Evolutionary conservation across 192 early-diverging fungal species (phyloP), one percentile per base, ranked within the genome.

Genomic region (Backusella westeae): DNA sequence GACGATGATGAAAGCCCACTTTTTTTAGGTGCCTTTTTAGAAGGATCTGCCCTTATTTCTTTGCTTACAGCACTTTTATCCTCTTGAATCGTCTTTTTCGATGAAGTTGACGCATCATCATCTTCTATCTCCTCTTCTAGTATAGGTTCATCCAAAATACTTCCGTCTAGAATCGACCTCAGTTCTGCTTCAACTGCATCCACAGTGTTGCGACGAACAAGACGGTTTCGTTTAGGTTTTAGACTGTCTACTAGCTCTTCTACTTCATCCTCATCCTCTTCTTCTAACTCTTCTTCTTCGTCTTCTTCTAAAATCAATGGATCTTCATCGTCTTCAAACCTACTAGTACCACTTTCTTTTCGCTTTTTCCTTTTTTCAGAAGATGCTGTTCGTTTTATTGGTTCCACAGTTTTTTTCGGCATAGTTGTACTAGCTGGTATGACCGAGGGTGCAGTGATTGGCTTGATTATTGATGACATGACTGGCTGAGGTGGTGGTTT

Each of bases 101-200:
- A 36, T 36, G 42, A 68, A 42, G 56, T 12, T 29, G 23, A 29
- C 4, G 26, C 56, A 12, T 29, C 56, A 4, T 63, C 71, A 12
- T 63, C 72, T 29, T 59, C 73, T 8, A 34, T 68, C 34, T 70
- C 73, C 42, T 73, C 73, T 56, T 73, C 72, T 69, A 53, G 65
- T 38, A 63, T 63, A 0, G 56, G 56, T 26, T 63, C 56, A 12
- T 63, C 56, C 12, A 63, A 63, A 26, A 29, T 63, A 29, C 56
- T 44, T 49, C 63, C 81, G 26, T 89, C 87, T 72, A 90, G 81
- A 35, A 90, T 90, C 0, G 87, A 84, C 15, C 81, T 79, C n/a
- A 90, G 72, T 21, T 84, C 87, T 5, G 88, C 85, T 73, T 86
- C 82, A 2, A 86, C 82, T 9, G 85, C 88, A 44, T 90, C 87